Evolutionary conservation across 1,284 basidiomycete species (phyloP).

Genomic region (Chalciporus sp.): DNA sequence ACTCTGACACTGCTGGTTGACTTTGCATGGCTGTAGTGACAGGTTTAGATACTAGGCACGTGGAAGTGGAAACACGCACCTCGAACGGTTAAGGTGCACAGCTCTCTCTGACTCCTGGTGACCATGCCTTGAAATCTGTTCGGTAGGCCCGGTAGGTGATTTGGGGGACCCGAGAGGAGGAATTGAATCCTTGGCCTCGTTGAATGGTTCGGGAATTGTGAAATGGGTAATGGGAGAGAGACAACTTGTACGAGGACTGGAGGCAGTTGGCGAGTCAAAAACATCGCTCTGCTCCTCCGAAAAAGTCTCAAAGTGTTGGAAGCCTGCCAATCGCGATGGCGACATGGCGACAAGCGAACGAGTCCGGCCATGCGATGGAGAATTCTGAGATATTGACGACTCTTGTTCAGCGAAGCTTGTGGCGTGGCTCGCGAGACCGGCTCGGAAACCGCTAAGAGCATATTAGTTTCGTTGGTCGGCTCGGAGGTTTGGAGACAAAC

Average conservation of each 20-base stretch:
- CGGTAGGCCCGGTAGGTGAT: neutral
- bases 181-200: neutral
- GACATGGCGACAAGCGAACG: constrained; percentile 1
- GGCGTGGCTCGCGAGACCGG: neutral
- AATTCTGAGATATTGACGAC: neutral
- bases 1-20: neutral
- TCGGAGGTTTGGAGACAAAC: constrained; percentile 7
- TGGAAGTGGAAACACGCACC: constrained; percentile 14
- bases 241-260: constrained; percentile 5
- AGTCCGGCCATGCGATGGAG: constrained; percentile 2
- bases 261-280: neutral
- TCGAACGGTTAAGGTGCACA: neutral
- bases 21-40: constrained; percentile 9
- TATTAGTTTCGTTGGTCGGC: constrained; percentile 5
- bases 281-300: neutral
- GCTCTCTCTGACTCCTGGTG: constrained; percentile 6
- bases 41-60: constrained; percentile 5
- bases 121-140: neutral
- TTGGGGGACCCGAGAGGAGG: neutral
- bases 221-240: constrained; percentile 27
- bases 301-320: constrained; percentile 3
- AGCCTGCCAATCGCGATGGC: constrained; percentile 2
- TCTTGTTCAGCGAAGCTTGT: neutral
- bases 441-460: neutral
- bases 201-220: constrained; percentile 16